Conservation (phyloP, 805 yeast genomes). For the Candida methanosorbosa region DNA sequence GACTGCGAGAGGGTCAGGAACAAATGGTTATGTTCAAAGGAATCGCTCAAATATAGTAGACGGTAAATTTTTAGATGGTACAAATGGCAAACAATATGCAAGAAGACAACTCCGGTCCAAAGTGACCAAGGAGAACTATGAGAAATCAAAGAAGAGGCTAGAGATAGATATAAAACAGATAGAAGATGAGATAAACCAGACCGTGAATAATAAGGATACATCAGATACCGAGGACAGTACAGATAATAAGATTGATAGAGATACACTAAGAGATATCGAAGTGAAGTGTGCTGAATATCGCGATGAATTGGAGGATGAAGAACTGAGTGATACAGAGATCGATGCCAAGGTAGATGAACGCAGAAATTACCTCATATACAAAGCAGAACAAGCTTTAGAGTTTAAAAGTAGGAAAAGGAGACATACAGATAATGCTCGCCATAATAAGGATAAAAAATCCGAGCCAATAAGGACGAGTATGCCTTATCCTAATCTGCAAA, state of each 20-base stretch:
- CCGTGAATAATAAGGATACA: neutral
- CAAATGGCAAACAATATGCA: slow-evolving; percentile 28
- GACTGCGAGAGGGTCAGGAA: slow-evolving; percentile 53
- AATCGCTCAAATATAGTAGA: slow-evolving; percentile 24
- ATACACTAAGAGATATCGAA: slow-evolving; percentile 30
- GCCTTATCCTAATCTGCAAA: too few species aligned
- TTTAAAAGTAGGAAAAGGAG: too few species aligned
- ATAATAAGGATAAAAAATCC: neutral
- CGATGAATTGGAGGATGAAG: slow-evolving; percentile 43
- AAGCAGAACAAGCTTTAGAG: too few species aligned
- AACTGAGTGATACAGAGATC: slow-evolving; percentile 27
- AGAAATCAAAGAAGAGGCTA: slow-evolving; percentile 3
- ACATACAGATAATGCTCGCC: too few species aligned
- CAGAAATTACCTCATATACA: too few species aligned
- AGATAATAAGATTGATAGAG: neutral
- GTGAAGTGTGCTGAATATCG: slow-evolving; percentile 41
- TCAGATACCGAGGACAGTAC: neutral
- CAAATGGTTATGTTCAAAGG: slow-evolving; percentile 52
- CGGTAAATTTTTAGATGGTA: slow-evolving; percentile 12
- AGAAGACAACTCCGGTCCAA: slow-evolving; percentile 22
- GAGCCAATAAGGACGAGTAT: neutral
- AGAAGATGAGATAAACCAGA: too few species aligned
- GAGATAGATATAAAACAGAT: slow-evolving; percentile 17
- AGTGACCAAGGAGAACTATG: slow-evolving; percentile 3
- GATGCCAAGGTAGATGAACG: slow-evolving; percentile 22